Evolutionary conservation across 2,329 filamentous ascomycete genomes (phyloP).

Genomic region (Byssothecium circinans): DNA sequence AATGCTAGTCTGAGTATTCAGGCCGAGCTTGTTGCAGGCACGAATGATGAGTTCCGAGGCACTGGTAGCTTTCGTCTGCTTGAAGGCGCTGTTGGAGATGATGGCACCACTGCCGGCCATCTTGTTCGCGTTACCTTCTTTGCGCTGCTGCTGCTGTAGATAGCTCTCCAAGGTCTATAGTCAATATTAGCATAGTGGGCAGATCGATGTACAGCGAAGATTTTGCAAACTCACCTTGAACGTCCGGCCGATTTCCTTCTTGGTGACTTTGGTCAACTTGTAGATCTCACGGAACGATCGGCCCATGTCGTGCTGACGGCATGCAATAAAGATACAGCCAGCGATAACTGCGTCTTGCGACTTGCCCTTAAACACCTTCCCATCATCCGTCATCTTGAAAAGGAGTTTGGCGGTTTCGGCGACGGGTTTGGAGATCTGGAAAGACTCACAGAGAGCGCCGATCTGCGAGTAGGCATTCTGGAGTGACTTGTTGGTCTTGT

Average conservation of each 20-base stretch:
- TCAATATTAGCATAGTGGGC: neutral
- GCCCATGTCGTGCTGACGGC: conserved; percentile 81
- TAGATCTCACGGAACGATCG: conserved; percentile 95
- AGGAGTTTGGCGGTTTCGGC: conserved; percentile 91
- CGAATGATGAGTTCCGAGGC: conserved; percentile 84
- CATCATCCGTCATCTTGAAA: conserved; percentile 92
- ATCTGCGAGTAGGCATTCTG: conserved; percentile 88
- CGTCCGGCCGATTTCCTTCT: conserved; percentile 95
- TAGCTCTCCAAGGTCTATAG: conserved; percentile 74
- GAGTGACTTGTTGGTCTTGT: conserved; percentile 81
- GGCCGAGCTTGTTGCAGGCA: conserved; percentile 81
- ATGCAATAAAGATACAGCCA: conserved; percentile 96
- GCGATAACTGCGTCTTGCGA: conserved; percentile 91
- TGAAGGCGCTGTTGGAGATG: conserved; percentile 62
- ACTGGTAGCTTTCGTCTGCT: conserved; percentile 73
- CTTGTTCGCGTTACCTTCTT: conserved; percentile 25
- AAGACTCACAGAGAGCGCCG: conserved; percentile 73
- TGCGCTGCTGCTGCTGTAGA: conserved; percentile 64
- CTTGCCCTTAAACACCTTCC: conserved; percentile 93
- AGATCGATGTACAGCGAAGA: neutral
- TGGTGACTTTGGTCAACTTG: conserved; percentile 86
- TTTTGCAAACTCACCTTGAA: conserved; percentile 65
- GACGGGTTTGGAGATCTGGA: conserved; percentile 71
- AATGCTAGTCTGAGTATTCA: conserved; percentile 75
- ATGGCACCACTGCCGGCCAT: conserved; percentile 44